phyloP scores from a whole-genome alignment of 306 rosid genomes.

The Pterocarpus santalinus region DNA sequence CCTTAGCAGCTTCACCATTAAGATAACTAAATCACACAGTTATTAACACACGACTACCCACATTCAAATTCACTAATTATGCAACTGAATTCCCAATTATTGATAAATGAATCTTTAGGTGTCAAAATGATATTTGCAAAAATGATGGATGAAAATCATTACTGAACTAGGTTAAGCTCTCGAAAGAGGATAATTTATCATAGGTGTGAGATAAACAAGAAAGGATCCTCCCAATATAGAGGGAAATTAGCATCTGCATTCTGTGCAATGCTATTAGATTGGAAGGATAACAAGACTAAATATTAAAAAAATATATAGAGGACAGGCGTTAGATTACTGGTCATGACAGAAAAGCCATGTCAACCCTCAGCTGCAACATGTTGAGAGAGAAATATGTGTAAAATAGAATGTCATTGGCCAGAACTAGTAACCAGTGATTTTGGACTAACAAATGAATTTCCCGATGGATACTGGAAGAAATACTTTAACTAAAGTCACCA shows the following conservation, averaged over 20 bases:
- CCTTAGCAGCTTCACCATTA: background rate
- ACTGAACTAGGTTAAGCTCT: background rate
- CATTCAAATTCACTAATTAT: background rate
- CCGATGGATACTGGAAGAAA: conserved; percentile 16
- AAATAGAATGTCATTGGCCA: conserved; percentile 7
- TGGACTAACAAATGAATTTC: conserved; percentile 4
- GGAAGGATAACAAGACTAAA: background rate
- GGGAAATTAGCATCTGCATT: background rate
- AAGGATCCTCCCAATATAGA: background rate
- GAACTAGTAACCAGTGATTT: background rate
- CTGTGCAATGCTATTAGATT: conserved; percentile 8
- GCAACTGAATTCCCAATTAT: background rate
- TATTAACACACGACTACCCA: background rate
- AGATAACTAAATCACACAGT: background rate
- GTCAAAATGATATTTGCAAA: background rate
- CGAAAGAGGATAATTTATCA: background rate
- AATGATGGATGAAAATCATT: background rate
- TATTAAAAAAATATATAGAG: background rate
- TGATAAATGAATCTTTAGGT: background rate
- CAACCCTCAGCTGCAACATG: background rate
- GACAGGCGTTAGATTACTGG: background rate
- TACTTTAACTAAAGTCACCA: background rate
- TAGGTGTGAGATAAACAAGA: background rate
- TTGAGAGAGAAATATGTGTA: background rate
- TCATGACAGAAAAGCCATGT: background rate